These are phyloP conservation scores for Solanum pinnatisectum DNA, from an alignment of 257 asterid species.

Conservation along the genomic window DNA sequence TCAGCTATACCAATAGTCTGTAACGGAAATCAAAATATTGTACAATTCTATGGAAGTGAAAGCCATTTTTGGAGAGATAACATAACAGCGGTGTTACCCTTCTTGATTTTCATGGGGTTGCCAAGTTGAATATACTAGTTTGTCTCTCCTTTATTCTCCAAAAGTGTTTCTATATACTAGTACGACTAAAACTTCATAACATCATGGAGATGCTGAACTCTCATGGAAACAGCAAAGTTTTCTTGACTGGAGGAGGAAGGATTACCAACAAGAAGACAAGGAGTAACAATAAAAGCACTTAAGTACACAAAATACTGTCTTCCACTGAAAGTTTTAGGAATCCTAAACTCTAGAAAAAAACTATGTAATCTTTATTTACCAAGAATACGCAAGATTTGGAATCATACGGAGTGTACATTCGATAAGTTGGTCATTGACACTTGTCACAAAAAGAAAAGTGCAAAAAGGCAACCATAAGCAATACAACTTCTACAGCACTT, in stretches of 20 bases:
- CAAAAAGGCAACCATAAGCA: not conserved
- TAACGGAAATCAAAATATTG: not conserved
- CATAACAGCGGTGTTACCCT: not conserved
- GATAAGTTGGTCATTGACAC: not conserved
- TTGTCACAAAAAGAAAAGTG: not conserved
- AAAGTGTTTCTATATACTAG: not conserved
- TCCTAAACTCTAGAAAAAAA: not conserved
- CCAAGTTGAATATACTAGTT: not conserved
- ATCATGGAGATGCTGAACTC: not conserved
- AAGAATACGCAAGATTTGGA: not conserved
- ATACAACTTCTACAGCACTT: not conserved
- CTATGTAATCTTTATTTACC: not conserved
- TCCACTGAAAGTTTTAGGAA: not conserved
- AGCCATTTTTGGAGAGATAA: not conserved
- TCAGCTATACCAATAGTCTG: not conserved
- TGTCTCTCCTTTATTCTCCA: not conserved
- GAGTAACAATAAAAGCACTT: not conserved
- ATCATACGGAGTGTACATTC: not conserved
- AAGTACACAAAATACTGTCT: not conserved
- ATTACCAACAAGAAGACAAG: not conserved
- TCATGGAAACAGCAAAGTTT: not conserved
- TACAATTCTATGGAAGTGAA: not conserved
- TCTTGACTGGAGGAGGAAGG: not conserved
- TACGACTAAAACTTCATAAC: not conserved
- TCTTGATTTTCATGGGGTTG: not conserved